phyloP scores from a whole-genome alignment of 1,284 basidiomycete species.

The Papiliotrema fonsecae region DNA sequence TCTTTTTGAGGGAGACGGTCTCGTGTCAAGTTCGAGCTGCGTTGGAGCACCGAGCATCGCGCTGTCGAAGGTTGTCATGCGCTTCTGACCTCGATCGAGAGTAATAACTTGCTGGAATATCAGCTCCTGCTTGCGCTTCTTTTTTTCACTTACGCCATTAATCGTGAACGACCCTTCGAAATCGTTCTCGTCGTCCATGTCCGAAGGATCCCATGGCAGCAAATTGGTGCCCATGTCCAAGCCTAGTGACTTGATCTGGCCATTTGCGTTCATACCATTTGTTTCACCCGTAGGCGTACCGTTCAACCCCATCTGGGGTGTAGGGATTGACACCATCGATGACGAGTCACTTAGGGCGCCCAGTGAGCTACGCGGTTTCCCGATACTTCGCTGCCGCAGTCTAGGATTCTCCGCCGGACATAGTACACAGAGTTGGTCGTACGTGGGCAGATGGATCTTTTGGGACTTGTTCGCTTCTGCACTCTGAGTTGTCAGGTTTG shows the following conservation, averaged over 20 bases:
- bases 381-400: conserved; percentile 1
- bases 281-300: neutral
- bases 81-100: conserved; percentile 18
- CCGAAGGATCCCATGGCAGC: neutral
- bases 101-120: conserved; percentile 10
- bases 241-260: neutral
- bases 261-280: too few relatives aligned
- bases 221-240: neutral
- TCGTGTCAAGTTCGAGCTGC: neutral
- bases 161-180: conserved; percentile 25
- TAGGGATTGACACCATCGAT: conserved; percentile 8
- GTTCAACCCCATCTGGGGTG: conserved; percentile 3
- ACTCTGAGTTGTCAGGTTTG: neutral
- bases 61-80: conserved; percentile 10
- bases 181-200: neutral
- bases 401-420: conserved; percentile 20
- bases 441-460: conserved; percentile 37
- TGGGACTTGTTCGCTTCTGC: conserved; percentile 29
- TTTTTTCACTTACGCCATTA: conserved; percentile 18
- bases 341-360: conserved; percentile 12
- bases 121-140: neutral
- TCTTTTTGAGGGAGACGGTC: neutral
- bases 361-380: conserved; percentile 18
- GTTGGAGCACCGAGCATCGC: conserved; percentile 1
- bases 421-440: conserved; percentile 27